Evolutionary conservation across 768 basidiomycete genomes (phyloP), one percentile per base, ranked within the genome.

Genomic region (Leccinum rimulosum): DNA sequence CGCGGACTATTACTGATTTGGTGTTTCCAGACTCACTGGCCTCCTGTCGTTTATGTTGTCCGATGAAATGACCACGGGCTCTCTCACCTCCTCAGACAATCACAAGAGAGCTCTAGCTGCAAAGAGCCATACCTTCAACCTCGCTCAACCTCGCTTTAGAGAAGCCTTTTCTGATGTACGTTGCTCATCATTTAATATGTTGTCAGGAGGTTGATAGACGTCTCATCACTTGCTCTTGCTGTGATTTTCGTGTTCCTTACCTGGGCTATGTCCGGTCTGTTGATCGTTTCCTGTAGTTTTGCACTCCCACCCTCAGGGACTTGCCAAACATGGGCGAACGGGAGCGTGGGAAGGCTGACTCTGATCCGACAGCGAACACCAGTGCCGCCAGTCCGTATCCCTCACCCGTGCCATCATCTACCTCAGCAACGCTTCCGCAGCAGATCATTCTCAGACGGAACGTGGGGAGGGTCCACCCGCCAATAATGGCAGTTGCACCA

Each of bases 41-140:
- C 80, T 98, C 19, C 76, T 96, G 51, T 93, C 91, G 4, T 97
- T 97, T 77, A 96, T 96, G 95, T 80, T 95, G 52, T 87, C 91
- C 1, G 93, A 97, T 65, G 95, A 97, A 74, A 94, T 98, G 83
- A 98, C 97, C 0, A 97, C 96, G 0, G 96, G 96, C 10, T 93
- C 91, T 1, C 85, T 95, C 31, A 91, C 84, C 7, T 88, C 91
- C 1, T 83, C 86, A 14, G 88, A 90, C 45, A 77, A 80, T 6
- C 89, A 98, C 67, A 96, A 94, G 75, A 84, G 83, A 38, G 71
- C 76, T 0, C 87, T 93, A 61, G 95, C 96, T 1, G 75, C 78
- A 6, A 81, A 85, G 54, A 93, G 90, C 69, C 96, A 99, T 72
- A 74, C 80, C 0, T 97, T 90, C 87, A 99, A 99, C 70, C 66